A percentile compares a stretch with the other conserved stretches of the same genome.
phyloP scores from a whole-genome alignment of 2,329 filamentous ascomycete species.

The Escovopsis sp. region DNA sequence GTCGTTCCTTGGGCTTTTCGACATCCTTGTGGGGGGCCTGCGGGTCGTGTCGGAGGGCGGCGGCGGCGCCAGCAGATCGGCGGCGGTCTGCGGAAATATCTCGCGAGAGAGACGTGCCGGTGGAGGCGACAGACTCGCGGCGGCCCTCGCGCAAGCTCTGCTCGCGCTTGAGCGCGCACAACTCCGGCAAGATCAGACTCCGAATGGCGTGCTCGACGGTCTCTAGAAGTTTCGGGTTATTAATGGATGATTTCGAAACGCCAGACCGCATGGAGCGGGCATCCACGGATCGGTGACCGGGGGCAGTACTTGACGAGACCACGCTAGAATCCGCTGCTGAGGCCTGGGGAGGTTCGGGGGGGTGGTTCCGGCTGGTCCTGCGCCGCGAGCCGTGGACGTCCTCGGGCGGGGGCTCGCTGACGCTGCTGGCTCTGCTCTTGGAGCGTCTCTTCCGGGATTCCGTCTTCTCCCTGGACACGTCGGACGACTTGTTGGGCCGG shows the following conservation, averaged over 20 bases:
- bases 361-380: conserved; percentile 34
- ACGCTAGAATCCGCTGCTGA: conserved; percentile 39
- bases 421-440: conserved; percentile 35
- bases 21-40: conserved; percentile 38
- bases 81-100: conserved; percentile 44
- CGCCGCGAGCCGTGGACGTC: conserved; percentile 30
- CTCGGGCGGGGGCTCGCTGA: conserved; percentile 31
- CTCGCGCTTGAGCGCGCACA: conserved; percentile 82
- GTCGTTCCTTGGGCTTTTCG: conserved; percentile 32
- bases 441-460: conserved; percentile 28
- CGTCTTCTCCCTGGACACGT: conserved; percentile 30
- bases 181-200: conserved; percentile 74
- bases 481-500: conserved; percentile 22
- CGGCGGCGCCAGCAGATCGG: conserved; percentile 43
- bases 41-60: conserved; percentile 7
- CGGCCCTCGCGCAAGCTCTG: conserved; percentile 63
- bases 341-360: conserved; percentile 31
- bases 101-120: conserved; percentile 36
- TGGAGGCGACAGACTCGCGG: conserved; percentile 47
- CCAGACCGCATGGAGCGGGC: conserved; percentile 36
- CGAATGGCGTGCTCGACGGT: conserved; percentile 90
- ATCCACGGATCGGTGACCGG: conserved; percentile 40
- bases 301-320: conserved; percentile 36
- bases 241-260: conserved; percentile 58
- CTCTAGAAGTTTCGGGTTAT: conserved; percentile 79